A percentile compares a stretch with the other conserved stretches of the same genome.
These are phyloP conservation scores for Russula brevipes DNA, from an alignment of 768 basidiomycete genomes.

Conservation along the genomic window DNA sequence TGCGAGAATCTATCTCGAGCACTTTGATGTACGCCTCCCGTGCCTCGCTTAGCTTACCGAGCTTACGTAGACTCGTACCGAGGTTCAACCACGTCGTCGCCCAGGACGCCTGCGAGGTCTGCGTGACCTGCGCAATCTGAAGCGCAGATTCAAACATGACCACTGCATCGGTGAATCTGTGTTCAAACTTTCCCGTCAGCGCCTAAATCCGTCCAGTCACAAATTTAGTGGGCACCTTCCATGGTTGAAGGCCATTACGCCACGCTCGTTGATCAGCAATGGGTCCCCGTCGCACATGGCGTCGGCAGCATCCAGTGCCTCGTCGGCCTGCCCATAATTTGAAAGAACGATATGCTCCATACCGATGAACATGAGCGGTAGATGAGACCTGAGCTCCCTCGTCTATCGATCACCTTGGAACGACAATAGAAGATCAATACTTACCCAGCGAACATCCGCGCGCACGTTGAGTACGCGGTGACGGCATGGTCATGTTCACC, in stretches of 20 bases:
- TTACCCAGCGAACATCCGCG: conserved; percentile 90
- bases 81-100: conserved; percentile 87
- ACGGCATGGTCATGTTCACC: conserved; percentile 99
- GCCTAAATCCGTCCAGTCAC: neutral
- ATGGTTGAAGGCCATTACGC: conserved; percentile 87
- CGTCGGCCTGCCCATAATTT: conserved; percentile 75
- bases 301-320: conserved; percentile 79
- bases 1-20: conserved; percentile 80
- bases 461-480: conserved; percentile 96
- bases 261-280: conserved; percentile 84
- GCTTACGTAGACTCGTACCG: conserved; percentile 81
- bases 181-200: neutral
- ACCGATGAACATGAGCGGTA: conserved; percentile 92
- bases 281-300: conserved; percentile 85
- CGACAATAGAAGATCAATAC: conserved; percentile 25
- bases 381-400: conserved; percentile 68
- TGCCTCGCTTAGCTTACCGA: conserved; percentile 59
- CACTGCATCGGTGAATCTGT: conserved; percentile 69
- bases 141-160: conserved; percentile 70
- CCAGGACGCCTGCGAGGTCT: conserved; percentile 83
- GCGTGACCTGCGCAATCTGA: conserved; percentile 76
- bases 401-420: neutral
- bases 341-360: conserved; percentile 96
- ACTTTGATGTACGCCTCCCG: conserved; percentile 70
- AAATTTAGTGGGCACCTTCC: conserved; percentile 49